Percentiles rank a stretch among this genome's conserved stretches.
Evolutionary conservation across 1,284 basidiomycete species (phyloP).

Genomic region (Meira nashicola): DNA sequence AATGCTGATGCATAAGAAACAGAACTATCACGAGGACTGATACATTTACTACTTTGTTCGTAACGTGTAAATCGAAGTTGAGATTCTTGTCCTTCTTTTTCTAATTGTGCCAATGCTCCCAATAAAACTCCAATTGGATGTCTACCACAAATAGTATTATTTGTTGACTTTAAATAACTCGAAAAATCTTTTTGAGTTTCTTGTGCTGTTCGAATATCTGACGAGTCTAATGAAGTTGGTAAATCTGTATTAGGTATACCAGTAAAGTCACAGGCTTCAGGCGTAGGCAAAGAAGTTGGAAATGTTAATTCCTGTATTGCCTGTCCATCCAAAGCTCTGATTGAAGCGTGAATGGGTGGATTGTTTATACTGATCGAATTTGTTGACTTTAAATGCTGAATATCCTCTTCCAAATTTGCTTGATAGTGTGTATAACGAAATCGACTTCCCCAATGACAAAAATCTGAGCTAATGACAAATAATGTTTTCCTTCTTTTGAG

Average conservation of each 20-base stretch:
- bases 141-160: conserved; percentile 94
- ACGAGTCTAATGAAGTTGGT: not conserved
- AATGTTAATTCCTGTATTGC: conserved; percentile 68
- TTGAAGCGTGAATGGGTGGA: conserved; percentile 59
- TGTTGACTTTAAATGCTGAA: conserved; percentile 46
- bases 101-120: conserved; percentile 66
- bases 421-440: conserved; percentile 91
- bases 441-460: conserved; percentile 87
- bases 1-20: conserved; percentile 88
- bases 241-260: too few species aligned
- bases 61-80: conserved; percentile 42
- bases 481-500: conserved; percentile 72
- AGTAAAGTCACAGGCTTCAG: not conserved
- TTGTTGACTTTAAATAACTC: conserved; percentile 71
- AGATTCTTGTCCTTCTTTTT: conserved; percentile 55
- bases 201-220: conserved; percentile 21
- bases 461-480: conserved; percentile 89
- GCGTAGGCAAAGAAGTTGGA: conserved; percentile 52
- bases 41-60: conserved; percentile 73
- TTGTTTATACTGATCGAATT: conserved; percentile 30
- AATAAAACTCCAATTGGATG: conserved; percentile 91
- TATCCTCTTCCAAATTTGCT: conserved; percentile 55
- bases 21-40: conserved; percentile 69
- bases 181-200: conserved; percentile 50
- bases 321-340: conserved; percentile 69